These are phyloP conservation scores for Fusarium camptoceras DNA, from an alignment of 2,329 filamentous ascomycete species.

Conservation along the genomic window DNA sequence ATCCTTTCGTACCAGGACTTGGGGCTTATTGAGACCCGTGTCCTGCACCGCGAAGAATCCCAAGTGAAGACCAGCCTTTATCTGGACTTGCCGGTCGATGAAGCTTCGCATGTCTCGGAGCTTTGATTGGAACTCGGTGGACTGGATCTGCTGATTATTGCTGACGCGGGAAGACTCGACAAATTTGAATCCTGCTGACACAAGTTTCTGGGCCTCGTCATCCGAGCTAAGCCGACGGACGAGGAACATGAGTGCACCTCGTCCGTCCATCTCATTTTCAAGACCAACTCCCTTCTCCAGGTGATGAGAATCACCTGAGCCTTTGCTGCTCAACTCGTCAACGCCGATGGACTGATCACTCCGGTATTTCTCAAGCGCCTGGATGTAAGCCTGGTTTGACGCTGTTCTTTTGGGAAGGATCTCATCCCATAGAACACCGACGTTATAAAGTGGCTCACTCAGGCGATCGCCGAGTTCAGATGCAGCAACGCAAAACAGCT, in stretches of 20 bases:
- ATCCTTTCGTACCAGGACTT: constrained; percentile 69
- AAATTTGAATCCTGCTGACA: constrained; percentile 80
- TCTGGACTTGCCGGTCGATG: constrained; percentile 55
- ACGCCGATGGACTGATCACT: neutral
- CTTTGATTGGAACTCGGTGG: constrained; percentile 68
- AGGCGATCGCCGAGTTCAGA: constrained; percentile 75
- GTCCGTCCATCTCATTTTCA: constrained; percentile 61
- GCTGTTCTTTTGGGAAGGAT: constrained; percentile 73
- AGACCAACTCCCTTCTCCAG: constrained; percentile 55
- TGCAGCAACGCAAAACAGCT: constrained; percentile 85
- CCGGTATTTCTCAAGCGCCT: constrained; percentile 22
- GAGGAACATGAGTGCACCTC: constrained; percentile 84
- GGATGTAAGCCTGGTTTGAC: constrained; percentile 32
- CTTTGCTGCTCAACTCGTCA: constrained; percentile 17
- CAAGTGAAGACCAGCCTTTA: constrained; percentile 63
- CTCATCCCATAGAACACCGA: constrained; percentile 80
- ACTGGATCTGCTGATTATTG: constrained; percentile 78
- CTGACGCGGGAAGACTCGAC: constrained; percentile 75
- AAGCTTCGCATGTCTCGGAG: constrained; percentile 74
- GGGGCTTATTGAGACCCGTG: constrained; percentile 58
- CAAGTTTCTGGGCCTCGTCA: constrained; percentile 71
- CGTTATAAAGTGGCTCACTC: constrained; percentile 68
- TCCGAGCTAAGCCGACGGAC: constrained; percentile 71
- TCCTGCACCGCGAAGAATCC: constrained; percentile 65
- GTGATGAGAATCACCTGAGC: constrained; percentile 42